phyloP scores from a whole-genome alignment of 1,139 yeast species.

The Diutina scorzettiae region DNA sequence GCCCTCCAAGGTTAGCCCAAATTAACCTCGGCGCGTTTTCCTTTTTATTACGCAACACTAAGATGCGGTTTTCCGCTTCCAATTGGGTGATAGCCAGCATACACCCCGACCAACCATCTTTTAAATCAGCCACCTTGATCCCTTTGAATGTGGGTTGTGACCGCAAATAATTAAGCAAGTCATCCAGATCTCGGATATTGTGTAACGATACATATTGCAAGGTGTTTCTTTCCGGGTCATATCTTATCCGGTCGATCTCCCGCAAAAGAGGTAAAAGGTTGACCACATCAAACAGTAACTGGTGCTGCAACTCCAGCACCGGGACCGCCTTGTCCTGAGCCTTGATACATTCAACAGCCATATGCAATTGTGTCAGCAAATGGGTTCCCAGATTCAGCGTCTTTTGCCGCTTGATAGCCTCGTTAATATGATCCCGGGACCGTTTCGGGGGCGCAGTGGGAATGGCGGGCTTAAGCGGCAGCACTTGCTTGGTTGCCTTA shows the following conservation, averaged over 20 bases:
- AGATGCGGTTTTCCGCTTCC: slow-evolving; percentile 63
- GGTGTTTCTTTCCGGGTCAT: slow-evolving; percentile 45
- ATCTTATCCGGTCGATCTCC: slow-evolving; percentile 66
- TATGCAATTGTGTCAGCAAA: slow-evolving; percentile 66
- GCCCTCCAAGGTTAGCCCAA: slow-evolving; percentile 81
- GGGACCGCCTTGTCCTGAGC: slow-evolving; percentile 58
- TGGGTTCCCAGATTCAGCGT: slow-evolving; percentile 40
- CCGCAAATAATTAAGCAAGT: slow-evolving; percentile 60
- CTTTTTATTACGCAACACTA: slow-evolving; percentile 82
- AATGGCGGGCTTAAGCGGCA: slow-evolving; percentile 9
- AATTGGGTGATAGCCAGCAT: slow-evolving; percentile 62
- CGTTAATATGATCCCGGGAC: slow-evolving; percentile 19
- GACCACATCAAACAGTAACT: slow-evolving; percentile 35
- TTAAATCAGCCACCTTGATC: slow-evolving; percentile 73
- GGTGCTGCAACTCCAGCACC: slow-evolving; percentile 46
- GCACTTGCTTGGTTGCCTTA: slow-evolving; percentile 9
- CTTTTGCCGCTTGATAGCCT: slow-evolving; percentile 28
- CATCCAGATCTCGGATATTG: slow-evolving; percentile 74
- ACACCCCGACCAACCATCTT: slow-evolving; percentile 98
- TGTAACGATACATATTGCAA: slow-evolving; percentile 82
- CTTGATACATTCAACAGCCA: slow-evolving; percentile 81
- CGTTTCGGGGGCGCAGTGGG: slow-evolving; percentile 9
- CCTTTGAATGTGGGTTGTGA: slow-evolving; percentile 86
- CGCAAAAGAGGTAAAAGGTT: slow-evolving; percentile 54
- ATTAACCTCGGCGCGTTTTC: slow-evolving; percentile 83